phyloP scores from a whole-genome alignment of 2,329 filamentous ascomycete genomes.

The Monosporascus cannonballus region DNA sequence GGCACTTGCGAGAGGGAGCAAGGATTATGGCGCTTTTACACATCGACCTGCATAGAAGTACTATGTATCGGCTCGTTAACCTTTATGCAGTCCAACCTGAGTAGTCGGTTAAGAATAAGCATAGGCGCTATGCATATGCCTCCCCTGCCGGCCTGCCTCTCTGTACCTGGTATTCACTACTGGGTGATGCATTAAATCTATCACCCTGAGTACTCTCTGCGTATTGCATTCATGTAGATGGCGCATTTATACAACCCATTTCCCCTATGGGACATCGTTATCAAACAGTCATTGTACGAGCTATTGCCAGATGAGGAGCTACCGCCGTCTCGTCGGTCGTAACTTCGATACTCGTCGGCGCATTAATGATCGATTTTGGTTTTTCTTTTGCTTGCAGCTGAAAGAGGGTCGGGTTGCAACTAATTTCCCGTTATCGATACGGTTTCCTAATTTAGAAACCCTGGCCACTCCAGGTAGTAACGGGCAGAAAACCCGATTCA shows the following conservation, averaged over 20 bases:
- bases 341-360: neutral
- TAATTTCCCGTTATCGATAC: constrained; percentile 1
- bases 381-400: neutral
- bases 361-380: neutral
- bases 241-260: neutral
- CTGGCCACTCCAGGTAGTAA: neutral
- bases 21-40: too few relatives aligned
- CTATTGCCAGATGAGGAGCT: neutral
- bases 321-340: neutral
- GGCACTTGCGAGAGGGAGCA: too few relatives aligned
- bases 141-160: too few relatives aligned
- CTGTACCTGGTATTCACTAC: too few relatives aligned
- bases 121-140: too few relatives aligned
- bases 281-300: neutral
- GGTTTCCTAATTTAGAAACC: constrained; percentile 1
- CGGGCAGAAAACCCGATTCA: neutral
- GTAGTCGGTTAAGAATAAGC: too few relatives aligned
- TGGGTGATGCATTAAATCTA: too few relatives aligned
- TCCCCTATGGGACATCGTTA: neutral
- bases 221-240: too few relatives aligned
- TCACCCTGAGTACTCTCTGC: too few relatives aligned
- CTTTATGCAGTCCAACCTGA: too few relatives aligned
- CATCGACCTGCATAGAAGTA: too few relatives aligned
- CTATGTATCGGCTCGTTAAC: too few relatives aligned
- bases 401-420: neutral